Evolutionary conservation across 2,329 filamentous ascomycete genomes (phyloP), one percentile per base, ranked within the genome.

Genomic region (Microsporum canis): DNA sequence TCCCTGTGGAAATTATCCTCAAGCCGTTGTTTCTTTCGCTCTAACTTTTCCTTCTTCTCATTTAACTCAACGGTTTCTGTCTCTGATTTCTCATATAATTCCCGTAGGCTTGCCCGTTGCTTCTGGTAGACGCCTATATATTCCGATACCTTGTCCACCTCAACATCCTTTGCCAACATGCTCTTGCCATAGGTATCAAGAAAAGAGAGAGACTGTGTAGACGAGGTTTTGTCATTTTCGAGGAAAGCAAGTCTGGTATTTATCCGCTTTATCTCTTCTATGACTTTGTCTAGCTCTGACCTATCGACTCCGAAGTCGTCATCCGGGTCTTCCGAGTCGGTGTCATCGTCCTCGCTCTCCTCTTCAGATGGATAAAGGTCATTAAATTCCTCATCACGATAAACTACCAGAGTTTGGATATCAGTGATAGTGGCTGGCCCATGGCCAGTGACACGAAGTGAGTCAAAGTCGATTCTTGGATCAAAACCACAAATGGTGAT

Each of bases 351-450:
- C 0, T 70, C 68, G 29, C 53, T 55, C 5, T 61, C 56, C 3
- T 63, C 60, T 2, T 61, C 60, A 29, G 62, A 49, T 0, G 80
- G 78, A 63, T 83, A 82, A 14, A 81, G 68, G 33, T 84, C 81
- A 55, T 81, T 70, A 60, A 82, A 84, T 31, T 76, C 73, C 33
- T 84, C 80, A 14, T 72, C 75, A 64, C 84, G 84, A 1, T 79
- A 78, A 7, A 85, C 73, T 5, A 81, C 73, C 63, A 85, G 80
- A 45, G 86, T 79, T 7, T 80, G 78, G 63, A 88, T 85, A 66
- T 88, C 84, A 8, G 80, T 82, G 66, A 86, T 82, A 58, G 79
- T 79, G 6, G 81, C 83, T 0, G 77, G 69, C n/a, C 82, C 81
- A 58, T 77, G 78, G 53, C 82, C 82, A 65, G 84, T 82, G 38